phyloP scores from a whole-genome alignment of 176 grass and related monocot species.

The Eremochloa ophiuroides region DNA sequence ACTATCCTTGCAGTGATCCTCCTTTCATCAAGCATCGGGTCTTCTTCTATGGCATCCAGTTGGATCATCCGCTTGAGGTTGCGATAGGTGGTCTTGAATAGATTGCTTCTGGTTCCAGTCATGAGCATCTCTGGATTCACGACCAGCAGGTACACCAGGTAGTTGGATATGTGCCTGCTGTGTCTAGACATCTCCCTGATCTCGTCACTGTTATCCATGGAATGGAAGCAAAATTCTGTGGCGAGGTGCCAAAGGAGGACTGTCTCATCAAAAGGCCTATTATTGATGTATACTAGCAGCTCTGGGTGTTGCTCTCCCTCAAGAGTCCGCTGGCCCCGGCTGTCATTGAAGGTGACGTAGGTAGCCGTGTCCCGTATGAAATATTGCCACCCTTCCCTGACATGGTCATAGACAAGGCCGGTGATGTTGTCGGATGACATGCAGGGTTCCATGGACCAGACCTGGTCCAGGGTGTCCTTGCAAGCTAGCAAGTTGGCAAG shows the following conservation, averaged over 20 bases:
- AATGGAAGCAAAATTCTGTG: background rate
- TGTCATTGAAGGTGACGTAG: background rate
- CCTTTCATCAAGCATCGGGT: background rate
- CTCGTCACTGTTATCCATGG: background rate
- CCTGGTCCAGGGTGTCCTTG: background rate
- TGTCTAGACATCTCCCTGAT: background rate
- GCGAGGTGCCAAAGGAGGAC: background rate
- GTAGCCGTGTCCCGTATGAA: background rate
- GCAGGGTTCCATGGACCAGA: background rate
- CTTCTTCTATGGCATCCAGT: background rate
- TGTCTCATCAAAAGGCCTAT: background rate
- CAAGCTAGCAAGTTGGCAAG: background rate
- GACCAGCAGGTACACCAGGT: background rate
- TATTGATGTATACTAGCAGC: background rate
- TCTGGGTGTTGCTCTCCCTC: background rate
- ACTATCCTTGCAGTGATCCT: too few species aligned
- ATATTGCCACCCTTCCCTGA: background rate
- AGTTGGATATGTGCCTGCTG: background rate
- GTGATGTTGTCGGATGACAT: background rate
- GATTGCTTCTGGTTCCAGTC: background rate
- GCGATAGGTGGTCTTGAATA: background rate
- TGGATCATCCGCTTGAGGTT: background rate
- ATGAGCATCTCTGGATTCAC: background rate
- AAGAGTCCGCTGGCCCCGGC: too few species aligned
- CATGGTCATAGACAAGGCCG: background rate